Base-by-base conservation (phyloP, 768 basidiomycete genomes). In the Lactarius sp. region DNA sequence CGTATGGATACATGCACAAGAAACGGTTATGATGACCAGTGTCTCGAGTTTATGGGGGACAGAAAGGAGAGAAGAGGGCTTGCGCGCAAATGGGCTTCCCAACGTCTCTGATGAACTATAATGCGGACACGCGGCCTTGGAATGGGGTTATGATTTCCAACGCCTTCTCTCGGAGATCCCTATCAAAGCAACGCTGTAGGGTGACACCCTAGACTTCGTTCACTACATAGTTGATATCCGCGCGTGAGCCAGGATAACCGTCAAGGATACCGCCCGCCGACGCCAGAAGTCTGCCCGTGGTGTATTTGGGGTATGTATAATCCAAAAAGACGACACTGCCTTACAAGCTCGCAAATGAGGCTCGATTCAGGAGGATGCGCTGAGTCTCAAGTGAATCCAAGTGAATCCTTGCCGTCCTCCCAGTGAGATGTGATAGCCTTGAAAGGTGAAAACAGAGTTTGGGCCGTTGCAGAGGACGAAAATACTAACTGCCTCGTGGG, bases 271-370 rank as follows among this genome's bases (percentile, higher is more conserved):
- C 18, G 0, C 12, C 20, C 31, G 56, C 34, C 20, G 51, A 20
- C 4, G 10, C 33, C 47, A 62, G 27, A 6, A 62, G 54, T 13
- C 9, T 12, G 1, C 20, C 8, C n/a, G 55, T 41, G 49, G 44
- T 42, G 34, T 51, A 62, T 9, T 16, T 1, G 3, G 54, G 62
- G 12, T 33, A 62, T 10, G 12, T 3, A 22, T 46, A 31, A 36
- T 58, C 27, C 13, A 56, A 62, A 44, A 62, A 33, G 8, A 14
- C 33, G 52, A 13, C 34, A 33, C n/a, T 31, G 53, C 27, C 46
- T 68, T 70, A 75, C 69, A 67, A 69, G 27, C 41, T 69, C 33
- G 73, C 74, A 8, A 61, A 69, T n/a, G n/a, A n/a, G n/a, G n/a
- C n/a, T n/a, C n/a, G n/a, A n/a, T 73, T 18, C 68, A 74, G 2